Evolutionary conservation across 2,329 filamentous ascomycete genomes (phyloP).

Genomic region (Fusarium coffeatum): DNA sequence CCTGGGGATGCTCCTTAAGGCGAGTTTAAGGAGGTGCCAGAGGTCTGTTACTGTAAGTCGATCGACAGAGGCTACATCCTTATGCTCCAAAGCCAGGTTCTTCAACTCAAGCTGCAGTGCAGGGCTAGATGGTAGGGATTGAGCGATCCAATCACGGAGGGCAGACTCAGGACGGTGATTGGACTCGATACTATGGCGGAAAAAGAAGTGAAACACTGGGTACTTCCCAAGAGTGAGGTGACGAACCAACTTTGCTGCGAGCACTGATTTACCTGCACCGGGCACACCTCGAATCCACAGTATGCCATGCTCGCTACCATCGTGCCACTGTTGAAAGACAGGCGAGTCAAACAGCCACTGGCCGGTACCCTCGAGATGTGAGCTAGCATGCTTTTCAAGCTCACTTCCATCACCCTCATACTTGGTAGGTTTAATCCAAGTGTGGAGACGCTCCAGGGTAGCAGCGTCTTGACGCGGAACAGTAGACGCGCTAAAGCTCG

Average conservation of each 20-base stretch:
- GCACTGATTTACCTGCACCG: constrained; percentile 55
- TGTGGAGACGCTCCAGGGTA: constrained; percentile 35
- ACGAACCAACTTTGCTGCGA: constrained; percentile 45
- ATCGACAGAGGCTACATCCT: neutral
- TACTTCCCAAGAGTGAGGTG: constrained; percentile 5
- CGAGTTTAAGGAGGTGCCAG: constrained; percentile 47
- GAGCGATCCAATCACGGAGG: constrained; percentile 52
- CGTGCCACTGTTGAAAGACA: constrained; percentile 24
- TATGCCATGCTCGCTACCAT: neutral
- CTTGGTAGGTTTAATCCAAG: constrained; percentile 28
- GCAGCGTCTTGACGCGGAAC: constrained; percentile 46
- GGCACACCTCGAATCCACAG: constrained; percentile 50
- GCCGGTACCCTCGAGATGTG: constrained; percentile 21
- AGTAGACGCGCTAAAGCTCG: constrained; percentile 48
- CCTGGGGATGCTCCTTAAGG: constrained; percentile 36
- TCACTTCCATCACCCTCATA: constrained; percentile 29
- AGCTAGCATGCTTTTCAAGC: constrained; percentile 23
- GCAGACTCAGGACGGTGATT: constrained; percentile 49
- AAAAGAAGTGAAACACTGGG: constrained; percentile 55
- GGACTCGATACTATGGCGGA: constrained; percentile 53
- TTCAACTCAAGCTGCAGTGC: constrained; percentile 45
- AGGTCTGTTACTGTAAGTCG: constrained; percentile 39
- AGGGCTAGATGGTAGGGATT: constrained; percentile 48
- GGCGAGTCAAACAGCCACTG: constrained; percentile 19
- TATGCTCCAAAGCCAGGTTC: neutral